Evolutionary conservation across 2,329 filamentous ascomycete genomes (phyloP), one percentile per base, ranked within the genome.

Genomic region (Talaromyces sp.): DNA sequence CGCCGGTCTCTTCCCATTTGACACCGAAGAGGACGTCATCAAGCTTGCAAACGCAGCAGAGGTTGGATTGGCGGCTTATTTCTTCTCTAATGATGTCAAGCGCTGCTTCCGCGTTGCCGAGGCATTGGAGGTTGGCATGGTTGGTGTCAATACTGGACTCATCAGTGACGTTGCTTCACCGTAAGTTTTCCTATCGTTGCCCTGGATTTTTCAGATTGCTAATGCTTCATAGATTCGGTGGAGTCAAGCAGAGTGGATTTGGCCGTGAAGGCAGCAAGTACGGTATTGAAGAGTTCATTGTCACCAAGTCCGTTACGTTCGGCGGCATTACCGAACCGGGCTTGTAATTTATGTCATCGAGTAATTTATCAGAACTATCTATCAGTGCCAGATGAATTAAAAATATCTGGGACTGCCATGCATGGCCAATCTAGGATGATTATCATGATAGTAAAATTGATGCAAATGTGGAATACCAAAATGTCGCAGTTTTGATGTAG

Each of bases 1-100:
- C 0, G 94, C 93, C 0, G 94, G 91, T 0, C 79, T 98, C 14
- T 97, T 97, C 82, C 85, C 88, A 58, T 99, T 98, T 74, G 86
- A 91, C 56, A 92, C 89, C 0, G 95, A 98, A 79, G 89, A 90
- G 62, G 93, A 98, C 73, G 95, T 97, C 5, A 87, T 98, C 35
- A 83, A 86, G 68, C 80, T 94, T 69, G 94, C 95, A 3, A 99
- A 99, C 78, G 79, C 82, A 49, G 84, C 91, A 1, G 89, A 94
- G 61, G 93, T 98, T 43, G 95, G 95, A 1, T 84, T 99, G 41
- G 95, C 94, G 0, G 94, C 92, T 0, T 98, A 98, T 81, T 97
- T 99, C 82, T 98, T 92, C 83, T 93, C 84, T 68, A 81, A 78
- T 54, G 85, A 88, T 69, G 72, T 89, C 5, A 82, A 84, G 69